phyloP scores from a whole-genome alignment of 1,139 yeast species.

The Spencermartinsiella ligniputridi region DNA sequence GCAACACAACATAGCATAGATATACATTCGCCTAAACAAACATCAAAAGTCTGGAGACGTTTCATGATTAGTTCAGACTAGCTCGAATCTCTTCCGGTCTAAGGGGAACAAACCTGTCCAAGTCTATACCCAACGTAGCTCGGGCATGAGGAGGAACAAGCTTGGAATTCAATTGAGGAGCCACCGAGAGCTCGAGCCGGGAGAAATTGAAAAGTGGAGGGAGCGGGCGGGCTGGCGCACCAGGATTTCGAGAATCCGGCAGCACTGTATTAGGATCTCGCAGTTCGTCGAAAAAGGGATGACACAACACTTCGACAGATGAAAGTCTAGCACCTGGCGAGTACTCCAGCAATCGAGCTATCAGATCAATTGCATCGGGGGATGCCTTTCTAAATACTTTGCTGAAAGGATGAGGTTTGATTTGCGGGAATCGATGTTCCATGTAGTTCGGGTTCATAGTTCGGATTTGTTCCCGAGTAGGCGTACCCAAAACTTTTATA shows the following conservation, averaged over 20 bases:
- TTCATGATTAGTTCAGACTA: constrained; percentile 7
- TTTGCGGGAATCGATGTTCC: constrained; percentile 96
- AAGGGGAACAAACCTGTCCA: constrained; percentile 36
- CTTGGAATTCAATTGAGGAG: constrained; percentile 37
- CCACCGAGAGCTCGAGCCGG: constrained; percentile 36
- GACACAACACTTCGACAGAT: constrained; percentile 64
- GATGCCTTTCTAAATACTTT: constrained; percentile 72
- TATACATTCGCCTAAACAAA: too few relatives aligned
- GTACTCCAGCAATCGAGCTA: constrained; percentile 61
- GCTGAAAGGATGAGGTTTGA: constrained; percentile 84
- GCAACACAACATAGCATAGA: too few relatives aligned
- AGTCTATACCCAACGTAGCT: constrained; percentile 32
- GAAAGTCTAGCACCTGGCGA: constrained; percentile 69
- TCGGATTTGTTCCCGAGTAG: constrained; percentile 84
- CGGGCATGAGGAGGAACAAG: constrained; percentile 40
- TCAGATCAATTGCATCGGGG: constrained; percentile 59
- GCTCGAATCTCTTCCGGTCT: constrained; percentile 31
- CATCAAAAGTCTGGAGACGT: not conserved
- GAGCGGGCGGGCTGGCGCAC: constrained; percentile 33
- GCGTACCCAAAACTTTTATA: constrained; percentile 93
- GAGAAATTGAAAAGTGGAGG: constrained; percentile 42
- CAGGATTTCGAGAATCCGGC: constrained; percentile 40
- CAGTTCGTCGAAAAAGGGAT: constrained; percentile 74
- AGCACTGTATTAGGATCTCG: constrained; percentile 50
- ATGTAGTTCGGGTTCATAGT: constrained; percentile 96